Base-by-base conservation (phyloP, 805 yeast genomes). In the Kuraishia hungarica region DNA sequence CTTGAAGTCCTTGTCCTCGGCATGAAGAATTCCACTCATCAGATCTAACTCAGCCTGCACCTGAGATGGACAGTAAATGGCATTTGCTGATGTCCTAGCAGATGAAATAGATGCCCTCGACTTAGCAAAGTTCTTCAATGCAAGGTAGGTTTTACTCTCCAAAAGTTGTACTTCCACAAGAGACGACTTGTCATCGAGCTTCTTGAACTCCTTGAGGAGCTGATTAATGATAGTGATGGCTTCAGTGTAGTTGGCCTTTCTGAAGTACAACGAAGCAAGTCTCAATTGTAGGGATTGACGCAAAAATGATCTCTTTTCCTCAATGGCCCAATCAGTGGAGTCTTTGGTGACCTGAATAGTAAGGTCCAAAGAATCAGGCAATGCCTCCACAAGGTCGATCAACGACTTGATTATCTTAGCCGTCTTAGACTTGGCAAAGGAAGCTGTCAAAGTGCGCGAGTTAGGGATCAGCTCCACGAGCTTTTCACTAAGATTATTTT, bases 21-120 rank as follows among this genome's bases (percentile, higher is more conserved):
- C 96, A 73, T 93, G 96, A 59, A 94, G 79, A 55, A 93, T 84
- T 62, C 99, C 99, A 67, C 96, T 86, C 86, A 93, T 91, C 72
- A 89, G 81, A 68, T 94, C 99, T 55, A 94, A 79, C 67, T 91
- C 96, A 1, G 98, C 98, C 72, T 94, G 97, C 62, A 87, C 79
- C 53, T 84, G 75, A n/a, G 97, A 88, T 10, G 98, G 96, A 64
- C 97, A 89, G 74, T 92, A 96, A 53, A 94, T 89, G 22, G 97
- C 81, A 69, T 94, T 96, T n/a, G 99, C 99, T 2, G 96, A 87
- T 0, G 99, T 94, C 70, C 98, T 82, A 1, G 99, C 97, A 51
- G 96, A 85, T 1, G 98, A 91, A 63, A 94, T 77, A 2, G 97
- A 85, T 7, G 98, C 97, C 64, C 89, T 83, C 4, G 97, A 82